phyloP scores from a whole-genome alignment of 2,329 filamentous ascomycete species.

The Alternaria solani region DNA sequence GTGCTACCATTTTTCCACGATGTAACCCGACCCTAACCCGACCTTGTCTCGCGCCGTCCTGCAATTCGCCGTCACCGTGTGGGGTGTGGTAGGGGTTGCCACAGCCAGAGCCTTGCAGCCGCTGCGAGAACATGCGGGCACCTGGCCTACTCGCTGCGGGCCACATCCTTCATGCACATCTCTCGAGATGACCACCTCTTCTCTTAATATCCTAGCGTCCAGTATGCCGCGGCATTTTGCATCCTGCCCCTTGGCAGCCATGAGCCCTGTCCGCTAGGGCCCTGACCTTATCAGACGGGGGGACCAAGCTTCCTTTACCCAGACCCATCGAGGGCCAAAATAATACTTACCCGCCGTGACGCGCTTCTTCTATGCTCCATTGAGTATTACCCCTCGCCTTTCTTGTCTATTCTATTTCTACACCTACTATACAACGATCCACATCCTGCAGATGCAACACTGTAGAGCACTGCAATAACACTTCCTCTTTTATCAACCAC shows the following conservation, averaged over 20 bases:
- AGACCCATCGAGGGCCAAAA: slow-evolving; percentile 42
- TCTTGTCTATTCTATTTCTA: slow-evolving; percentile 47
- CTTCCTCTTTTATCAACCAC: slow-evolving; percentile 20
- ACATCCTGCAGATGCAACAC: slow-evolving; percentile 44
- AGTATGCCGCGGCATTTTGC: slow-evolving; percentile 45
- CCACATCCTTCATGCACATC: slow-evolving; percentile 42
- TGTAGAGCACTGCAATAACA: slow-evolving; percentile 36
- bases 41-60: slow-evolving; percentile 38
- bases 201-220: slow-evolving; percentile 44
- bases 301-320: slow-evolving; percentile 46
- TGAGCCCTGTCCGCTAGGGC: slow-evolving; percentile 36
- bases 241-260: slow-evolving; percentile 44
- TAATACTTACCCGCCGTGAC: slow-evolving; percentile 52
- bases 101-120: slow-evolving; percentile 46
- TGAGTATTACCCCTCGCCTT: slow-evolving; percentile 47
- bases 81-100: slow-evolving; percentile 47
- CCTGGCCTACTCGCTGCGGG: slow-evolving; percentile 42
- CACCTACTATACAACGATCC: slow-evolving; percentile 42
- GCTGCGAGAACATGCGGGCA: slow-evolving; percentile 47
- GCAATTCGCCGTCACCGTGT: slow-evolving; percentile 48
- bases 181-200: slow-evolving; percentile 39
- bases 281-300: slow-evolving; percentile 49
- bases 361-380: slow-evolving; percentile 48
- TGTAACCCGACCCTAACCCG: slow-evolving; percentile 51
- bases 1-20: slow-evolving; percentile 38